phyloP scores from a whole-genome alignment of 768 basidiomycete species.

The Amanita fuliginea region DNA sequence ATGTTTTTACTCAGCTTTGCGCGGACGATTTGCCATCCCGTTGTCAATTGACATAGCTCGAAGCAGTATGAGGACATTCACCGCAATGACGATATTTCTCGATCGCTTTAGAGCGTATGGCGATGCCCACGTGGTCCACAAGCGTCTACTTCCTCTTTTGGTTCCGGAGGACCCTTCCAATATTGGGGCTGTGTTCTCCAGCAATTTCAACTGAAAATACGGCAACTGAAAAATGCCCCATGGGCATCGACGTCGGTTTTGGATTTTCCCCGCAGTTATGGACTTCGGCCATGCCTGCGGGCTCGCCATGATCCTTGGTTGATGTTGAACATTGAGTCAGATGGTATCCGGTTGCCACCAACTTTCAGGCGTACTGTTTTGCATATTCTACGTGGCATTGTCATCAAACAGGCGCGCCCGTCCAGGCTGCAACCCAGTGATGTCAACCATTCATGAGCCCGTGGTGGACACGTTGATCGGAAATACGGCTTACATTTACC shows the following conservation, averaged over 20 bases:
- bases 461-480: slow-evolving; percentile 4
- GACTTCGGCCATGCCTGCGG: neutral
- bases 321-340: neutral
- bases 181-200: neutral
- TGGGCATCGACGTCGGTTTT: neutral
- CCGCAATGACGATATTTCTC: slow-evolving; percentile 1
- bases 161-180: neutral
- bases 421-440: neutral
- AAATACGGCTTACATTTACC: neutral
- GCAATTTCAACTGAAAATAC: too few relatives aligned
- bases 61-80: neutral
- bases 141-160: slow-evolving; percentile 1
- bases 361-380: too few relatives aligned
- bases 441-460: neutral
- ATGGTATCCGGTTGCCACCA: neutral
- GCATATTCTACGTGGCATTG: too few relatives aligned
- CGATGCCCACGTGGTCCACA: slow-evolving; percentile 1
- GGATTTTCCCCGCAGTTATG: neutral
- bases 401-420: too few relatives aligned
- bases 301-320: neutral
- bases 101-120: neutral
- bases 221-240: neutral
- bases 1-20: slow-evolving; percentile 1
- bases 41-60: slow-evolving; percentile 3
- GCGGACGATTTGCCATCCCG: slow-evolving; percentile 4